Conservation (phyloP, 2,329 filamentous ascomycete genomes). For the Fusarium sp. region DNA sequence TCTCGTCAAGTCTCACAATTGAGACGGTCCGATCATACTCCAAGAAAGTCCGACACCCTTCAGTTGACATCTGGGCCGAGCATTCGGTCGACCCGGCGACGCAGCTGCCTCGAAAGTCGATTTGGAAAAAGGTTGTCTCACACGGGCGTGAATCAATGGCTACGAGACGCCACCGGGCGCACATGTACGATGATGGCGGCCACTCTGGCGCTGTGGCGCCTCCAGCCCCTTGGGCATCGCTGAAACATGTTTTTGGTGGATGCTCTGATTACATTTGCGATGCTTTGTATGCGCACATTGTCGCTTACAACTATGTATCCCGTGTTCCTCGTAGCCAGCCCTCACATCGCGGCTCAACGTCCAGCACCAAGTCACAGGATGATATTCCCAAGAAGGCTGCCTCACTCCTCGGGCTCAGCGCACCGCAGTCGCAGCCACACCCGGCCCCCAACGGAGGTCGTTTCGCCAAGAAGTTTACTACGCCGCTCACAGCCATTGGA, state of each 20-base stretch:
- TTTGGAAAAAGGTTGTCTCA: conserved; percentile 57
- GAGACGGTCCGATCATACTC: conserved; percentile 72
- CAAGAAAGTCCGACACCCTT: conserved; percentile 65
- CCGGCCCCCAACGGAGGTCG: conserved; percentile 42
- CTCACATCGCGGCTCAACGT: conserved; percentile 25
- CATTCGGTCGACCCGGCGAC: conserved; percentile 33
- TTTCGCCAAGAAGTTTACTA: conserved; percentile 46
- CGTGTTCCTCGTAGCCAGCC: conserved; percentile 48
- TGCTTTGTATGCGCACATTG: conserved; percentile 71
- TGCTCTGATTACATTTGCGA: conserved; percentile 71
- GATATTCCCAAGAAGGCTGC: conserved; percentile 69
- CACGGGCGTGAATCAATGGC: conserved; percentile 44
- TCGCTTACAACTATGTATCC: conserved; percentile 73
- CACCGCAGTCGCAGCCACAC: conserved; percentile 38
- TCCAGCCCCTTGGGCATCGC: conserved; percentile 59
- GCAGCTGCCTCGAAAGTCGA: conserved; percentile 46
- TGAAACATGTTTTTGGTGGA: conserved; percentile 68
- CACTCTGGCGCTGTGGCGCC: conserved; percentile 32
- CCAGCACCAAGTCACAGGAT: conserved; percentile 47
- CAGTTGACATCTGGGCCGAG: conserved; percentile 43
- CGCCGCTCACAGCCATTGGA: conserved; percentile 46
- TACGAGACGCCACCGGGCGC: conserved; percentile 35
- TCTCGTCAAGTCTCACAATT: conserved; percentile 68
- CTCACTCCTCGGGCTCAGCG: conserved; percentile 64
- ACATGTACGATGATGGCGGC: conserved; percentile 28